Evolutionary conservation across 2,329 filamentous ascomycete genomes (phyloP), one percentile per base, ranked within the genome.

Genomic region (Gaeumannomyces tritici): DNA sequence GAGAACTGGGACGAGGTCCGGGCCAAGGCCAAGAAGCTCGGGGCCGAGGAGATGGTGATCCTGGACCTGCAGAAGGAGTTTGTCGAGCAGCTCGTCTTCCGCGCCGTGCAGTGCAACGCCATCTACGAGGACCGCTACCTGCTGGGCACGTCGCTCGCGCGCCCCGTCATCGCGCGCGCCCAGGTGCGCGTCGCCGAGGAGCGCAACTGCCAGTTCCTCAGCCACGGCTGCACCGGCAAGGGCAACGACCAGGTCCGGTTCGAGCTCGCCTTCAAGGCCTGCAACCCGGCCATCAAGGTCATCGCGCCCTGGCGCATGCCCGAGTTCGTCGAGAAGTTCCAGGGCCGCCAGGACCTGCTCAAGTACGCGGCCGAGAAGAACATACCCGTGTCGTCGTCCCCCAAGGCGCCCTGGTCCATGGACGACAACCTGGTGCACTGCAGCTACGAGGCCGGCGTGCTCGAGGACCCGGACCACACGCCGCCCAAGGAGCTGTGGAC

Each of bases 401-500:
- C 89, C 77, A 84, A 85, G 72, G 87, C 87, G 76, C 87, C 86
- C 58, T 90, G 85, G 84, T 81, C 76, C 61, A 77, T 84, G 81
- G 77, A 77, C 58, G 73, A 74, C 74, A 90, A 91, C 77, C 71
- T 90, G 69, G 88, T 87, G 62, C 89, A 93, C 76, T 90, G 87
- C 80, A 83, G 78, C 65, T 96, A 95, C 75, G 91, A 96, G 60
- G 87, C 87, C 61, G 90, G 90, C 71, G 87, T 87, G 66, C 81
- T 91, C 64, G 88, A 90, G 75, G 84, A 85, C 66, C 81, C 81
- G 56, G 75, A 83, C 71, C 78, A 82, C 69, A 85, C 87, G 64
- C 84, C 89, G 51, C 89, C 89, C 62, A 80, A 83, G 68, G 89
- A 93, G 73, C 89, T 93, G 86, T 93, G 90, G 90, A 93, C 85